A percentile compares a stretch with the other conserved stretches of the same genome.
Evolutionary conservation across 257 asterid genomes (phyloP).

Genomic region (Eustoma russellianum): DNA sequence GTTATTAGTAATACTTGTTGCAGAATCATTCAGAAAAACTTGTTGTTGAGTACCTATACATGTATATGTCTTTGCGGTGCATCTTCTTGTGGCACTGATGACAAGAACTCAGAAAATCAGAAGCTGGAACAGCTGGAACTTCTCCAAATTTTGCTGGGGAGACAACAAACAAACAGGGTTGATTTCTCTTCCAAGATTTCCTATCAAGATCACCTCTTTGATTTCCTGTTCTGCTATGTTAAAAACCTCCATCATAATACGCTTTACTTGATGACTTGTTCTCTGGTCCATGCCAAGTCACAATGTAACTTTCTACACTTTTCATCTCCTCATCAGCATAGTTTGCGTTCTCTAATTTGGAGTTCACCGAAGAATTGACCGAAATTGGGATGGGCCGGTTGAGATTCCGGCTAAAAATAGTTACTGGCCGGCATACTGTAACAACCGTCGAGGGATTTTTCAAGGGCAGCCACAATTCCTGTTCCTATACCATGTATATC

Average conservation of each 20-base stretch:
- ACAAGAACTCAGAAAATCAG: conserved; percentile 69
- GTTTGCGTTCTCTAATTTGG: not conserved
- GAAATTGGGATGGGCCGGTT: conserved; percentile 57
- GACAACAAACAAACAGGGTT: conserved; percentile 44
- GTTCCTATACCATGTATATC: conserved; percentile 75
- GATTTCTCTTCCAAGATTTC: conserved; percentile 9
- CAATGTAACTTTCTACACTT: conserved; percentile 57
- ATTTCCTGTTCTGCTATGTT: no score
- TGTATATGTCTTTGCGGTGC: conserved; percentile 77
- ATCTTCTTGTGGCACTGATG: conserved; percentile 58
- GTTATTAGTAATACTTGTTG: no score
- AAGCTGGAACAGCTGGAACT: conserved; percentile 23
- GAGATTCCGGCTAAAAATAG: conserved; percentile 33
- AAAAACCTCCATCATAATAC: conserved; percentile 28
- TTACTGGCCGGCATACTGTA: conserved; percentile 17
- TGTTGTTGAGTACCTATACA: conserved; percentile 85
- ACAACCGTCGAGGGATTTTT: conserved; percentile 26
- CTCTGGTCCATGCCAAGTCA: conserved; percentile 52
- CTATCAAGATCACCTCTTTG: conserved; percentile 17
- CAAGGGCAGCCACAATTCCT: conserved; percentile 81
- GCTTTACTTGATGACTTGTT: conserved; percentile 45
- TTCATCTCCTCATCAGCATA: conserved; percentile 16
- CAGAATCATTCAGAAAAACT: no score
- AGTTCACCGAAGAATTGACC: conserved; percentile 23
- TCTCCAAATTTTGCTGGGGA: conserved; percentile 46